Evolutionary conservation across 768 basidiomycete species (phyloP).

Genomic region (Paxillus ammoniavirescens): DNA sequence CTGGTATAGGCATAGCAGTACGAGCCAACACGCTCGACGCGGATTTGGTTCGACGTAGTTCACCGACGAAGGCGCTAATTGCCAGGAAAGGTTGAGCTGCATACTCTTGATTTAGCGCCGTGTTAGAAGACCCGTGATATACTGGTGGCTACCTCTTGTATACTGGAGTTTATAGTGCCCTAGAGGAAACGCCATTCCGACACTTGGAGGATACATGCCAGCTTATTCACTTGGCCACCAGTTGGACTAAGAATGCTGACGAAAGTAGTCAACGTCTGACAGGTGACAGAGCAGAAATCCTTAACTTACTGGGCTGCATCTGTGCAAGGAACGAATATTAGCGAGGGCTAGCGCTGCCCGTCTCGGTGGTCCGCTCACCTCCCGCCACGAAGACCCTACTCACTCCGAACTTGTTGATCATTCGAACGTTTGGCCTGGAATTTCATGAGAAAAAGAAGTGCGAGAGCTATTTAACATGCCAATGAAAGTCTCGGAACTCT

Average conservation of each 20-base stretch:
- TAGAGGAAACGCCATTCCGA: neutral
- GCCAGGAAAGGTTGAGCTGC: slow-evolving; percentile 27
- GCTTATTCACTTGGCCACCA: slow-evolving; percentile 9
- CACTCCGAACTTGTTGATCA: slow-evolving; percentile 9
- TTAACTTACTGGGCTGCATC: slow-evolving; percentile 10
- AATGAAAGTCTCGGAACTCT: slow-evolving; percentile 5
- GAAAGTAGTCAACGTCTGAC: neutral
- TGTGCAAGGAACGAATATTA: neutral
- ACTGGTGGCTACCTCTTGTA: slow-evolving; percentile 15
- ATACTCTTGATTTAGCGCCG: neutral
- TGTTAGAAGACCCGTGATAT: neutral
- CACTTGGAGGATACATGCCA: neutral
- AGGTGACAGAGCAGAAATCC: neutral
- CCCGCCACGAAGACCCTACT: slow-evolving; percentile 16
- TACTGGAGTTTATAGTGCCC: slow-evolving; percentile 15
- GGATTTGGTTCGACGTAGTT: slow-evolving; percentile 1
- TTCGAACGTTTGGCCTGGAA: slow-evolving; percentile 6
- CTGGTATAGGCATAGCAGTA: slow-evolving; percentile 44
- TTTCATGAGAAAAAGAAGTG: too few species aligned
- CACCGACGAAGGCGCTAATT: slow-evolving; percentile 22
- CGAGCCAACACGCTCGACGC: slow-evolving; percentile 29
- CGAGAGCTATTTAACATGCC: too few species aligned
- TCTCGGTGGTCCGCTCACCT: slow-evolving; percentile 2
- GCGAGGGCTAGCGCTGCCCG: neutral
- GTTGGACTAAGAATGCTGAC: slow-evolving; percentile 8